Evolutionary conservation across 1,284 basidiomycete genomes (phyloP).

Genomic region (Trichosporon sp.): DNA sequence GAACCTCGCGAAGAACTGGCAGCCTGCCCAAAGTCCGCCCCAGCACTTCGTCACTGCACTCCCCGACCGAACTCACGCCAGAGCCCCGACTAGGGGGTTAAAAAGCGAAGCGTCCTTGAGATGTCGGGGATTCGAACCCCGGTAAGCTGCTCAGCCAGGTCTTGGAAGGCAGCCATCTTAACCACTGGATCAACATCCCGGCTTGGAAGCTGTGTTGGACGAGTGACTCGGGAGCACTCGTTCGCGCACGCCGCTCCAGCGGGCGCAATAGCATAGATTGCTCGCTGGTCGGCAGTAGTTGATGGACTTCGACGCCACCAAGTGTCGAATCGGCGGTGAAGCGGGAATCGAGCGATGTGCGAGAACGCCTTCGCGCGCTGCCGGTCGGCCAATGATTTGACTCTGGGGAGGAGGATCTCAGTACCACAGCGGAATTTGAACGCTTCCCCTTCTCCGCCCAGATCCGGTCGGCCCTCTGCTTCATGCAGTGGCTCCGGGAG

Average conservation of each 20-base stretch:
- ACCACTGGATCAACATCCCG: constrained; percentile 2
- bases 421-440: too few species aligned
- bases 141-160: background rate
- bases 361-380: too few species aligned
- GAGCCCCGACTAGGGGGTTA: too few species aligned
- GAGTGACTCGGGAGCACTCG: background rate
- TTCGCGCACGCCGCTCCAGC: background rate
- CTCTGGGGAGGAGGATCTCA: too few species aligned
- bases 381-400: too few species aligned
- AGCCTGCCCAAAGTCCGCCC: background rate
- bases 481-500: too few species aligned
- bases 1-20: background rate
- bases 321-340: too few species aligned
- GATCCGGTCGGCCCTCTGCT: too few species aligned
- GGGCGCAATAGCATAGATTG: background rate
- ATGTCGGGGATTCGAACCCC: background rate
- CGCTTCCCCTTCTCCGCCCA: too few species aligned
- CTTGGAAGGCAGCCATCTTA: background rate
- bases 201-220: background rate
- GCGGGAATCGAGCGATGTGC: too few species aligned
- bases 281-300: too few species aligned
- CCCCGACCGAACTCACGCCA: background rate
- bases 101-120: background rate
- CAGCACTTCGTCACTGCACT: background rate
- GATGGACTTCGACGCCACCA: too few species aligned